Conservation (phyloP, 83 land plant species). For the Picea abies region DNA sequence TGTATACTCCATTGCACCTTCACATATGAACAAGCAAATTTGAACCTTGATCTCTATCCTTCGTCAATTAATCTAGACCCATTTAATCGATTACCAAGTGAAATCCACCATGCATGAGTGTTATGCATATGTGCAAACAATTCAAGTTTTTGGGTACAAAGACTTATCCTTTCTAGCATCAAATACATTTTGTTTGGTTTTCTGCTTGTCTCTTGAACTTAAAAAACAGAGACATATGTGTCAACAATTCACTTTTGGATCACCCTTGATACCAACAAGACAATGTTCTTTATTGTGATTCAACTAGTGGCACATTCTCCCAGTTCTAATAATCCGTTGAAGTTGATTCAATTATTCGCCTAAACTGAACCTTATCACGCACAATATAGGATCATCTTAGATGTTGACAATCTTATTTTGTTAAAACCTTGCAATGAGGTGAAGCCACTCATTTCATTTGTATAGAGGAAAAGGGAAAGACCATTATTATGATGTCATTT, state of each 20-base stretch:
- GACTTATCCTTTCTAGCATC: slow-evolving; percentile 95
- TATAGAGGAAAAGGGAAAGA: too few relatives aligned
- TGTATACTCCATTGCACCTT: too few relatives aligned
- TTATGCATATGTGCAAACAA: slow-evolving; percentile 99
- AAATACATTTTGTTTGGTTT: slow-evolving; percentile 99
- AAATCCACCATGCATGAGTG: slow-evolving; percentile 97
- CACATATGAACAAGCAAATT: slow-evolving; percentile 93
- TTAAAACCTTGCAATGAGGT: slow-evolving; percentile 80
- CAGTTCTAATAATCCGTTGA: slow-evolving; percentile 93
- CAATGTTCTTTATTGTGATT: slow-evolving; percentile 99
- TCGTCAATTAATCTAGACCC: slow-evolving; percentile 93
- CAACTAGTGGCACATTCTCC: slow-evolving; percentile 98
- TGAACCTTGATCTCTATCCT: slow-evolving; percentile 88
- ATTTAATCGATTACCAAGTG: slow-evolving; percentile 91
- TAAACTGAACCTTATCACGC: slow-evolving; percentile 95
- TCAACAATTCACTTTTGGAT: slow-evolving; percentile 95
- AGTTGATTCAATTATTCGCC: slow-evolving; percentile 98
- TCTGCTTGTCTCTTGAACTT: slow-evolving; percentile 97
- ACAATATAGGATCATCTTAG: slow-evolving; percentile 73
- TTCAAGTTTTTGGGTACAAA: slow-evolving; percentile 94
- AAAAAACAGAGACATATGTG: slow-evolving; percentile 98
- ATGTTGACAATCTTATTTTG: slow-evolving; percentile 93
- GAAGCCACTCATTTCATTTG: too few relatives aligned
- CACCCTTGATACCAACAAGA: slow-evolving; percentile 96
- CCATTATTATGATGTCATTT: too few relatives aligned